phyloP scores from a whole-genome alignment of 768 basidiomycete species.

The Macrolepiota fuliginosa region DNA sequence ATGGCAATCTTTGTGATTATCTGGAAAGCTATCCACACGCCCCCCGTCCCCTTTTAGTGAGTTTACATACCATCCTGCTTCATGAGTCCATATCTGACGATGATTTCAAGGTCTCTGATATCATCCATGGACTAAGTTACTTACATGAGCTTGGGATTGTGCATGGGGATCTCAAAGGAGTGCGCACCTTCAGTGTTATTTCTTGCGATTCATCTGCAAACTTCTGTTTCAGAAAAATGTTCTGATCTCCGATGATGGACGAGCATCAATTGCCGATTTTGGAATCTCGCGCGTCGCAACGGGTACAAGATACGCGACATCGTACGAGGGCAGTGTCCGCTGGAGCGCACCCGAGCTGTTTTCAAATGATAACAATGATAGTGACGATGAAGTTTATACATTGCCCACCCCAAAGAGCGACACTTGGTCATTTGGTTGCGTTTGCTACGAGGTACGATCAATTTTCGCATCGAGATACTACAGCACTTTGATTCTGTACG shows the following conservation, averaged over 20 bases:
- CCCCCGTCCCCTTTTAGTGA: constrained; percentile 15
- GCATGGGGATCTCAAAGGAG: constrained; percentile 10
- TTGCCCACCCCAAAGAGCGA: not conserved
- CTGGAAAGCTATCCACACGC: constrained; percentile 9
- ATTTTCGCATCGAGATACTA: not conserved
- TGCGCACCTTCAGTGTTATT: not conserved
- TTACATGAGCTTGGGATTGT: not conserved
- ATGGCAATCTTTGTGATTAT: constrained; percentile 18
- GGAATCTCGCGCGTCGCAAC: not conserved
- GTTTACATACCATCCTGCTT: not conserved
- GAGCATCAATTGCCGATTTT: not conserved
- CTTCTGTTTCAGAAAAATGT: not conserved
- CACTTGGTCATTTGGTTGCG: not conserved
- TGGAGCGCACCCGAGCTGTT: not conserved
- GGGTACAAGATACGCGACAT: not conserved
- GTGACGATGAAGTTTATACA: not conserved
- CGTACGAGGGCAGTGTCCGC: not conserved
- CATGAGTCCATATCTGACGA: not conserved
- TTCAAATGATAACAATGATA: too few relatives aligned
- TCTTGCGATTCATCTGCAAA: too few relatives aligned
- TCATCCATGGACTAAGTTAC: not conserved
- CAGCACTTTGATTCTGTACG: not conserved
- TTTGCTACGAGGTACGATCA: not conserved
- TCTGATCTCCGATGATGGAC: not conserved
- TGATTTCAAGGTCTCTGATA: not conserved